These are phyloP conservation scores for Pseudogymnoascus sp. DNA, from an alignment of 2,329 filamentous ascomycete species.

Conservation along the genomic window DNA sequence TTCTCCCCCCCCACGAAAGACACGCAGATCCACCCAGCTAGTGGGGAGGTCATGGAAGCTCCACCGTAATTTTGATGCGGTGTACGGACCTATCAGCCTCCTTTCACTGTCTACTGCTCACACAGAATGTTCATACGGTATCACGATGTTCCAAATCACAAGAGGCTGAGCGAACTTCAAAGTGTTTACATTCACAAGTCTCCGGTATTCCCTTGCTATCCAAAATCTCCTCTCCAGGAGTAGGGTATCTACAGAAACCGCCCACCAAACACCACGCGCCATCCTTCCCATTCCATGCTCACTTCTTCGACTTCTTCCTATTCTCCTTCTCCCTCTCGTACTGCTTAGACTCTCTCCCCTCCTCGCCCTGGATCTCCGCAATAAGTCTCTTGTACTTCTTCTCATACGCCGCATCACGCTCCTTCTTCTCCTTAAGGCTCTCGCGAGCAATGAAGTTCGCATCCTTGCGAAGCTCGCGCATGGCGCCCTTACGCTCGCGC, in stretches of 20 bases:
- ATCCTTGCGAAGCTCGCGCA: slow-evolving; percentile 92
- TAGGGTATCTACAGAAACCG: slow-evolving; percentile 5
- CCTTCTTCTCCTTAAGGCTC: slow-evolving; percentile 85
- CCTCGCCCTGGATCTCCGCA: slow-evolving; percentile 91
- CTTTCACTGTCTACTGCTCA: not conserved
- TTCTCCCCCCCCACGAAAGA: not conserved
- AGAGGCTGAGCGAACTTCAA: not conserved
- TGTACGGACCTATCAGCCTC: not conserved
- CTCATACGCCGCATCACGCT: slow-evolving; percentile 87
- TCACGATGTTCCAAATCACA: not conserved
- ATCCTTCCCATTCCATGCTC: not conserved
- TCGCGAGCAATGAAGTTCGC: slow-evolving; percentile 88
- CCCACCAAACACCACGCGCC: slow-evolving; percentile 1
- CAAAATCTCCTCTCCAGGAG: slow-evolving; percentile 1
- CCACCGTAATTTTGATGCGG: not conserved
- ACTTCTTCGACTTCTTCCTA: slow-evolving; percentile 57
- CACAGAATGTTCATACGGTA: not conserved
- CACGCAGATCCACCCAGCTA: not conserved
- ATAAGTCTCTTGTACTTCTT: slow-evolving; percentile 89
- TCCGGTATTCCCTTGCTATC: not conserved
- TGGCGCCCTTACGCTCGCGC: slow-evolving; percentile 86
- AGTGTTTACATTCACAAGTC: not conserved
- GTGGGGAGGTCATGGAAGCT: not conserved
- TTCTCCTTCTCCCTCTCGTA: slow-evolving; percentile 81
- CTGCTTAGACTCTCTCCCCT: slow-evolving; percentile 74